Evolutionary conservation across 2,329 filamentous ascomycete genomes (phyloP).

Genomic region (Fusarium foetens): DNA sequence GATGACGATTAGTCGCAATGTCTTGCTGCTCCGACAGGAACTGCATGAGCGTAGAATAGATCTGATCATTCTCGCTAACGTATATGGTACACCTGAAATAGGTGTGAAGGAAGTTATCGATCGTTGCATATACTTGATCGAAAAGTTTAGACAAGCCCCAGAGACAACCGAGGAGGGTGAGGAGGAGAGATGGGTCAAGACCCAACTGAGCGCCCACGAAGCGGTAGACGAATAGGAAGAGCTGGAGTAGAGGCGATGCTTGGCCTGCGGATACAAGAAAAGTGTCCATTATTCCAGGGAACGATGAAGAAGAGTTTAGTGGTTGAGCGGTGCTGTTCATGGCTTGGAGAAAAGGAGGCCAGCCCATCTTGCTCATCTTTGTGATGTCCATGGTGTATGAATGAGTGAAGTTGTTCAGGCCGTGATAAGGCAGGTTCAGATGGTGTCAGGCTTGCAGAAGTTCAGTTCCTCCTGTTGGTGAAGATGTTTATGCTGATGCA

Average conservation of each 20-base stretch:
- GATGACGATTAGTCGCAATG: constrained; percentile 61
- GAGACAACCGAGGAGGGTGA: constrained; percentile 57
- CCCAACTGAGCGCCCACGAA: constrained; percentile 57
- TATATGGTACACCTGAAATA: constrained; percentile 64
- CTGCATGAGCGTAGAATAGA: constrained; percentile 67
- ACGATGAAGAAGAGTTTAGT: constrained; percentile 35
- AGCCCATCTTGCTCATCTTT: constrained; percentile 44
- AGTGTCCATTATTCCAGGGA: constrained; percentile 54
- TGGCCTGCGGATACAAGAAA: constrained; percentile 58
- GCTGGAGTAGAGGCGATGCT: constrained; percentile 54
- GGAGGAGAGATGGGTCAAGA: constrained; percentile 59
- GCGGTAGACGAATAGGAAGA: constrained; percentile 59
- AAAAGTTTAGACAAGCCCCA: constrained; percentile 57
- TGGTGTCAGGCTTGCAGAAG: background rate
- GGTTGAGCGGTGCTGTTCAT: constrained; percentile 32
- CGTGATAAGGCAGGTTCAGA: background rate
- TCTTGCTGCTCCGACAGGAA: constrained; percentile 65
- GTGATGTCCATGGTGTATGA: constrained; percentile 38
- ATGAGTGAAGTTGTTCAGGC: background rate
- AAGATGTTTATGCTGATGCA: background rate
- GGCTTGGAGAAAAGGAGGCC: constrained; percentile 44
- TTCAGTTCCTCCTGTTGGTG: background rate
- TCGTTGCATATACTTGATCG: constrained; percentile 49
- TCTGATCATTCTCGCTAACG: constrained; percentile 65
- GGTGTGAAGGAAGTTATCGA: constrained; percentile 52